phyloP scores from a whole-genome alignment of 345 rosid species.

The Eutrema japonicum region DNA sequence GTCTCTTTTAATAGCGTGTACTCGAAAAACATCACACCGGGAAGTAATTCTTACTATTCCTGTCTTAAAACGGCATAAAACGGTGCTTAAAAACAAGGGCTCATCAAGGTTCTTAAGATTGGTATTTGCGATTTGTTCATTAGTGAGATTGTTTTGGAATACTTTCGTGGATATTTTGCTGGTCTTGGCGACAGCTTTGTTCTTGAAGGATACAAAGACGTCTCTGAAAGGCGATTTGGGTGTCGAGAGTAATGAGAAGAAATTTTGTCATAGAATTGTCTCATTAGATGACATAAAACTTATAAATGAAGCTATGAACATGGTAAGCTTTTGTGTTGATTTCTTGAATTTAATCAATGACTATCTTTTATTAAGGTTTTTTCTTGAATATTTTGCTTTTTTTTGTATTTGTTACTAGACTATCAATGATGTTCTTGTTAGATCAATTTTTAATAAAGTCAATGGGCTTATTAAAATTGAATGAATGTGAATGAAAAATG shows the following conservation, averaged over 20 bases:
- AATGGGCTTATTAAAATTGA: no score
- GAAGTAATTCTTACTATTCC: slow-evolving; percentile 50
- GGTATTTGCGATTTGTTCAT: slow-evolving; percentile 34
- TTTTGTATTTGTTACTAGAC: slow-evolving; percentile 47
- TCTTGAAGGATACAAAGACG: slow-evolving; percentile 53
- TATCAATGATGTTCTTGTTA: slow-evolving; percentile 63
- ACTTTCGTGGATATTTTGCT: slow-evolving; percentile 50
- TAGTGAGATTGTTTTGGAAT: slow-evolving; percentile 50
- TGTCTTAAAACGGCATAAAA: slow-evolving; percentile 35
- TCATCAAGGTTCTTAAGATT: slow-evolving; percentile 43
- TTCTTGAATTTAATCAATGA: background rate
- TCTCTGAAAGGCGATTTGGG: slow-evolving; percentile 49
- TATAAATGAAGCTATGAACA: slow-evolving; percentile 18
- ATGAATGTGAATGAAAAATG: no score
- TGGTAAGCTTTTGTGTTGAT: slow-evolving; percentile 3
- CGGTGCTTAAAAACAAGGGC: background rate
- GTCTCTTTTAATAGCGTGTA: slow-evolving; percentile 56
- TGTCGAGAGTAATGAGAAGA: slow-evolving; percentile 20
- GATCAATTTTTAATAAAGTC: no score
- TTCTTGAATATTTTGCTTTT: background rate
- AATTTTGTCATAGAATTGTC: slow-evolving; percentile 47
- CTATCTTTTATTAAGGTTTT: no score
- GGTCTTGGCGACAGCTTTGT: slow-evolving; percentile 44
- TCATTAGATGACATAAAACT: slow-evolving; percentile 56
- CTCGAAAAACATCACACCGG: slow-evolving; percentile 52